Evolutionary conservation across 2,329 filamentous ascomycete species (phyloP), one percentile per base, ranked within the genome.

Genomic region (Pseudogymnoascus sp.): DNA sequence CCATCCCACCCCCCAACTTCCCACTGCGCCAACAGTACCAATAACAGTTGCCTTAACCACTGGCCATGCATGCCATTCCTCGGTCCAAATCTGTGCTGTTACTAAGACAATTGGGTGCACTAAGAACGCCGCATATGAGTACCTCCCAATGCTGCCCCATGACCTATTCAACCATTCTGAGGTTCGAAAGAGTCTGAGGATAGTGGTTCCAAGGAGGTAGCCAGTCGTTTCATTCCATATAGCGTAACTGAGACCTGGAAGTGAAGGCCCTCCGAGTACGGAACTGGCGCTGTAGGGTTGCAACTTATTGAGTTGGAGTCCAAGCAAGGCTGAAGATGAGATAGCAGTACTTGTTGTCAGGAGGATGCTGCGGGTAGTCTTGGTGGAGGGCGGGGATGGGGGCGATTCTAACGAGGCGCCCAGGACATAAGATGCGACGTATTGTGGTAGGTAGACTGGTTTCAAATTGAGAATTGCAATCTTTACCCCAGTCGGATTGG

Each of bases 111-210:
- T 20, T 16, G 61, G 60, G 54, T 64, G 60, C 6, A 64, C 57
- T 28, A 64, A 32, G 25, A 62, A 62, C 1, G 62, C 60, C 2
- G 61, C 61, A 59, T 64, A 64, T n/a, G 58, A 60, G 47, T 60
- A 62, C 22, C 30, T 39, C 4, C 47, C 61, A 9, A 64, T 30
- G 25, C 35, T 50, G 35, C 57, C 60, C 62, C 60, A 63, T n/a
- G 57, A 18, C 32, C 60, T 63, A 9, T 32, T 62, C 14, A 59
- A 14, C 38, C 30, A 43, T 11, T 38, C 25, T 2, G 14, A 62
- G 32, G 28, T n/a, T 35, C 14, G 28, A 25, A 63, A 63, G 11
- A 63, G 35, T 16, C 28, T 32, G 5, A 62, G 37, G 2, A 63
- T 32, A 12, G 35, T 43, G 6, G 60, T 34, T 18, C 60, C 57